Percentiles rank a stretch among this genome's conserved stretches.
phyloP scores from a whole-genome alignment of 2,329 filamentous ascomycete genomes.

The Knufia petricola region DNA sequence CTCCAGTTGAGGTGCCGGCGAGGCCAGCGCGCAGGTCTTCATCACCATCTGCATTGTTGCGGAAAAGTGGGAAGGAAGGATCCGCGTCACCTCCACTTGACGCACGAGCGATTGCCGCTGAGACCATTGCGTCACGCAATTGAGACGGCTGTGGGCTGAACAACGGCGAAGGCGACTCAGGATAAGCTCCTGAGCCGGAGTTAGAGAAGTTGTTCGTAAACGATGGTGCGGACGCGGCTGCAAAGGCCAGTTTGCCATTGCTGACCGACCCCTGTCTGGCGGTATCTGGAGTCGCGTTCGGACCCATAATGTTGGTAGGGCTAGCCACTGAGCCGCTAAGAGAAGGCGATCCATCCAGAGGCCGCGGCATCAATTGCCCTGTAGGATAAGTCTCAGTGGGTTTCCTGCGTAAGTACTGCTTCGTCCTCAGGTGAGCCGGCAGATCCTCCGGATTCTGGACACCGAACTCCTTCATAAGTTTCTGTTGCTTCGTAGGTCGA shows the following conservation, averaged over 20 bases:
- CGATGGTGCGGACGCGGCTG: slow-evolving; percentile 13
- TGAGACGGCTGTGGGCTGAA: slow-evolving; percentile 29
- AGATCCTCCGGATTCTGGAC: slow-evolving; percentile 86
- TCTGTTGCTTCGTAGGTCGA: slow-evolving; percentile 91
- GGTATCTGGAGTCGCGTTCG: slow-evolving; percentile 22
- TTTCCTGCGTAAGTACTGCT: slow-evolving; percentile 67
- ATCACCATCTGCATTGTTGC: slow-evolving; percentile 20
- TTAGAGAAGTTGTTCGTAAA: slow-evolving; percentile 24
- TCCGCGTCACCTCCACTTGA: slow-evolving; percentile 24
- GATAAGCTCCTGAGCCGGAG: slow-evolving; percentile 33
- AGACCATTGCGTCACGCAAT: slow-evolving; percentile 20
- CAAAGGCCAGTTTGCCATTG: slow-evolving; percentile 25
- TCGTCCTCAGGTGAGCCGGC: slow-evolving; percentile 70
- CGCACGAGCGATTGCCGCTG: slow-evolving; percentile 6
- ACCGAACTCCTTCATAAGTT: slow-evolving; percentile 78
- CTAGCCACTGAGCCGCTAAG: slow-evolving; percentile 20
- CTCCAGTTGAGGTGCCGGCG: slow-evolving; percentile 27
- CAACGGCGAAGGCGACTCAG: slow-evolving; percentile 32
- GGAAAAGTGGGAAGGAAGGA: slow-evolving; percentile 24
- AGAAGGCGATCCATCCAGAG: slow-evolving; percentile 21
- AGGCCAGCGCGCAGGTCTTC: slow-evolving; percentile 23
- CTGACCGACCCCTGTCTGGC: slow-evolving; percentile 26
- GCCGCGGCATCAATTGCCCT: slow-evolving; percentile 17
- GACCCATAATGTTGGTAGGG: slow-evolving; percentile 24
- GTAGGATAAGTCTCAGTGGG: slow-evolving; percentile 33